Conservation (phyloP, 108 stramenopile genomes). For the Fragilariopsis cylindrus region DNA sequence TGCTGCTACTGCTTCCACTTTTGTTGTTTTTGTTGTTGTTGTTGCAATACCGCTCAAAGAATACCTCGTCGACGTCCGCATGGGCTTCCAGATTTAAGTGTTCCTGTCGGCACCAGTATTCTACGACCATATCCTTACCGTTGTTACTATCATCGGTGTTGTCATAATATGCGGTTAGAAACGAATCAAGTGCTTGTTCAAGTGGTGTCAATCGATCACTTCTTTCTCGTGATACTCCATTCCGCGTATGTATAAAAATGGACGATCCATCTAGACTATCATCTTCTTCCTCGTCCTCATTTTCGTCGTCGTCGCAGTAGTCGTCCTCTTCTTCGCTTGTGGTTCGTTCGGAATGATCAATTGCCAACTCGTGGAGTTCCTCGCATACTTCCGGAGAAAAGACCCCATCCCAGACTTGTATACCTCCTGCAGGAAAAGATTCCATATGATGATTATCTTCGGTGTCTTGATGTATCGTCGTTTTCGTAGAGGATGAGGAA, state of each 20-base stretch:
- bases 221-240: slow-evolving; percentile 14
- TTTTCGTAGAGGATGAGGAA: no score
- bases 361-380: slow-evolving; percentile 19
- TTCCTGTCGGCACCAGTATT: slow-evolving; percentile 63
- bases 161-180: slow-evolving; percentile 43
- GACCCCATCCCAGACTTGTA: slow-evolving; percentile 9
- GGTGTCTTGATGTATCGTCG: no score
- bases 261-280: slow-evolving; percentile 31
- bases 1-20: not conserved
- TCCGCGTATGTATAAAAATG: slow-evolving; percentile 26
- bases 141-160: not conserved
- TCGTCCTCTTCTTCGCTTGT: slow-evolving; percentile 7
- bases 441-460: no score
- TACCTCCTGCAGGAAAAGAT: no score
- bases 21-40: not conserved
- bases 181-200: slow-evolving; percentile 51
- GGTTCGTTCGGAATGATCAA: slow-evolving; percentile 24
- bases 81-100: slow-evolving; percentile 70
- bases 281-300: slow-evolving; percentile 4
- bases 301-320: not conserved
- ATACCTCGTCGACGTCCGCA: slow-evolving; percentile 61
- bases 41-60: slow-evolving; percentile 32
- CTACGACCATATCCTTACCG: slow-evolving; percentile 37
- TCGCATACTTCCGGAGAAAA: slow-evolving; percentile 13
- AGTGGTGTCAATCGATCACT: slow-evolving; percentile 40